Evolutionary conservation across 2,329 filamentous ascomycete genomes (phyloP), one percentile per base, ranked within the genome.

Genomic region (Calonectria henricotiae): DNA sequence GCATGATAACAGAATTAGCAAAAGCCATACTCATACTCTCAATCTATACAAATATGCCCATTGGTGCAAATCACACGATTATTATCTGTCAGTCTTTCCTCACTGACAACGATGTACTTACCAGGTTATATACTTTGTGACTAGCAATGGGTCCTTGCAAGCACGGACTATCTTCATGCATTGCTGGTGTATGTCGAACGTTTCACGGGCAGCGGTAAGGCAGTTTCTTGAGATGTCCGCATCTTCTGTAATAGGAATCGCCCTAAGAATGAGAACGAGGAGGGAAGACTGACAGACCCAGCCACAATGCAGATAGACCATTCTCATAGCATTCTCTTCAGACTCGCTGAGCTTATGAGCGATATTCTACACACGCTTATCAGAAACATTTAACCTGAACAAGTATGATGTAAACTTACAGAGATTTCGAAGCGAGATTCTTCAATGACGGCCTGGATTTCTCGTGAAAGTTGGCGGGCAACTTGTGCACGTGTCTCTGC

Each of bases 81-180:
- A 35, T 20, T 6, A 35, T 6, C 32, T 9, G 32, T 35, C 32
- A 5, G 32, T 35, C 5, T 17, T 20, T 17, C 9, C 7, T n/a
- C 1, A 20, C 13, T 8, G n/a, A 9, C 17, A 7, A 17, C n/a
- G 3, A 8, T 8, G 0, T 4, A 66, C 71, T 69, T 65, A 79
- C 80, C 82, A 84, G 41, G 79, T 82, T 32, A 83, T 75, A 20
- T 84, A 84, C 69, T 77, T 82, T 13, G 72, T 78, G 6, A 81
- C 71, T 23, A 82, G 70, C 20, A 79, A 70, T 27, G 75, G 75
- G 60, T 76, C 74, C n/a, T 70, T 77, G 62, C 72, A 80, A 3
- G 46, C 74, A 8, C 72, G 69, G 23, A 83, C 60, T 11, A 68
- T 51, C 12, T 58, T 61, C 60, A 81, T 82, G 61, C 78, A 83